Base-by-base conservation (phyloP, 2,329 filamentous ascomycete species). In the Thielaviopsis cerberus region DNA sequence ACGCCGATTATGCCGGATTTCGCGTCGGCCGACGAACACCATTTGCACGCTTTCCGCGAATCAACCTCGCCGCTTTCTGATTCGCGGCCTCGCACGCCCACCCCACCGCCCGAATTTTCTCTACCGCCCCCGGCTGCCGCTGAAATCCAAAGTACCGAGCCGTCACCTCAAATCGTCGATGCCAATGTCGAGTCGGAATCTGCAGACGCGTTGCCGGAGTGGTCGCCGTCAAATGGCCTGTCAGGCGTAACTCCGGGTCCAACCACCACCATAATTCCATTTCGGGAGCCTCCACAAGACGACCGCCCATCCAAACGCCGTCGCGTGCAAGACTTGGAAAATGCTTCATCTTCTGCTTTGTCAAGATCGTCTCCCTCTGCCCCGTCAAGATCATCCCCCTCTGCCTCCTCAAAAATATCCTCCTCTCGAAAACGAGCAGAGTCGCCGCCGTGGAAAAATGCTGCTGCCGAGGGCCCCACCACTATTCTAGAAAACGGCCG, bases 381-480 rank as follows among this genome's bases (percentile, higher is more conserved):
- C 37, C 41, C 22, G 27, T 17, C 17, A 20, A 10, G 23, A 23
- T 20, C 5, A 27, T 13, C 15, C n/a, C 24, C 25, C 22, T 48
- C 56, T 3, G 15, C 56, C 23, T 22, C 56, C 15, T 15, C 26
- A 13, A 50, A 30, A 34, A 3, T 10, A 15, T 15, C 51, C 6
- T 3, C 20, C 67, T 37, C 61, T 65, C 69, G 66, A 74, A 83
- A 71, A 72, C 74, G 56, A 23, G 34, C 56, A 57, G 76, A 78
- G 61, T 97, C 91, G 62, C 92, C 92, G 63, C 92, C 92, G 23
- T 98, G 92, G 92, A 97, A 92, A 73, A 87, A 82, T 66, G 79
- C 86, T 62, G 79, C 79, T 60, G 88, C 86, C 48, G 86, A 94
- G 26, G 92, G 92, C 0, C 92, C 92, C 23, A 92, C 91, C 3